Evolutionary conservation across 1,284 basidiomycete genomes (phyloP), one percentile per base, ranked within the genome.

Genomic region (Exsudoporus floridanus): DNA sequence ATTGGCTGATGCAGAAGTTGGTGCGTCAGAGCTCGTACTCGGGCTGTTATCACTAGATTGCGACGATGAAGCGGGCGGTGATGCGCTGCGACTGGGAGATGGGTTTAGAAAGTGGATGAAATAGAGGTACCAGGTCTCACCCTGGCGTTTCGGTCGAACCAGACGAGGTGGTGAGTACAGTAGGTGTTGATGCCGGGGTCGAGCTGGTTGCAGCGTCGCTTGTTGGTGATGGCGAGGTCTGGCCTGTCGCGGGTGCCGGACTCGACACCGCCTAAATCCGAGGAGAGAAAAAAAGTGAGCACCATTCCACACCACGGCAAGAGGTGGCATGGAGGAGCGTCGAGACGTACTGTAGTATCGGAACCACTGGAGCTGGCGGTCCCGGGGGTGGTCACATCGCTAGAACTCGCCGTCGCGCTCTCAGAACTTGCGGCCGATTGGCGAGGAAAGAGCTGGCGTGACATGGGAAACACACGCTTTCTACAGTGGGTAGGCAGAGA

Each of bases 91-190:
- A 13, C 14, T 12, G 4, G 27, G 13, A 4, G 21, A 35, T 9
- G n/a, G 2, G 13, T 7, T 59, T 16, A 47, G 41, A 10, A 35
- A n/a, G 34, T 13, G 27, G 0, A 7, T 16, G 18, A 3, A 7
- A 41, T 4, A n/a, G 7, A 16, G 9, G n/a, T 4, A 3, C 0
- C 0, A 16, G 7, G 8, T 12, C 5, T 58, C 38, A 60, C 64
- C 62, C 66, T 23, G 61, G 50, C 27, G 62, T 46, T 6, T 8
- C n/a, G 6, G 51, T 33, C 23, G 52, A 18, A n/a, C 12, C 44
- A 18, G 54, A 28, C 2, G 61, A 42, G 0, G 47, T 35, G 16
- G 46, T 50, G 14, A 7, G 5, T 3, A 3, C 34, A 0, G 28
- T 16, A 13, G 50, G 35, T 3, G 5, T n/a, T 2, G 46, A 28